phyloP scores from a whole-genome alignment of 257 asterid genomes.

The Penstemon davidsonii region DNA sequence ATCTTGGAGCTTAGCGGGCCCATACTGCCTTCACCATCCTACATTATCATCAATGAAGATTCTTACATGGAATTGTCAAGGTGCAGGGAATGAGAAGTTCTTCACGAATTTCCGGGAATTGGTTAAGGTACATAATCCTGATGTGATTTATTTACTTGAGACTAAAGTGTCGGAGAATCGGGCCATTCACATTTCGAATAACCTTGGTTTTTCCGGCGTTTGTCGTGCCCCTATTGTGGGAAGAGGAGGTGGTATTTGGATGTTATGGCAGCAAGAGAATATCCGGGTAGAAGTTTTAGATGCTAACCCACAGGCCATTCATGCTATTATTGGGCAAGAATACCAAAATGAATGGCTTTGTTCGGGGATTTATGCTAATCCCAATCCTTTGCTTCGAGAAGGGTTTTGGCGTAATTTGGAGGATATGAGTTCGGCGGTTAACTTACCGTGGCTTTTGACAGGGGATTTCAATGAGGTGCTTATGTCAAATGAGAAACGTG shows the following conservation, averaged over 20 bases:
- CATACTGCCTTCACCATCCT: too few species aligned
- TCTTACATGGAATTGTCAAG: background rate
- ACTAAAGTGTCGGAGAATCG: background rate
- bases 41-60: background rate
- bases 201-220: background rate
- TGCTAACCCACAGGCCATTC: background rate
- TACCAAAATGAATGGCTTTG: background rate
- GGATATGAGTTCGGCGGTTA: too few species aligned
- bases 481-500: background rate
- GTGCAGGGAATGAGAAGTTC: background rate
- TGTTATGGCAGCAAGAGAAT: background rate
- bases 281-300: background rate
- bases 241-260: background rate
- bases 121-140: background rate
- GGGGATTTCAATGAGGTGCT: background rate
- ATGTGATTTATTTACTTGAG: background rate
- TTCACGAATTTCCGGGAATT: too few species aligned
- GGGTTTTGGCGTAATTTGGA: too few species aligned
- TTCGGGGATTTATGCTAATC: background rate
- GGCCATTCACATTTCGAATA: background rate
- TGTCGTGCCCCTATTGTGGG: background rate
- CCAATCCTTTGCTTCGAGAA: too few species aligned
- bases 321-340: background rate
- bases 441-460: background rate
- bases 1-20: too few species aligned